Conservation (phyloP, 2,329 filamentous ascomycete species). For the Atkinsonella hypoxylon region DNA sequence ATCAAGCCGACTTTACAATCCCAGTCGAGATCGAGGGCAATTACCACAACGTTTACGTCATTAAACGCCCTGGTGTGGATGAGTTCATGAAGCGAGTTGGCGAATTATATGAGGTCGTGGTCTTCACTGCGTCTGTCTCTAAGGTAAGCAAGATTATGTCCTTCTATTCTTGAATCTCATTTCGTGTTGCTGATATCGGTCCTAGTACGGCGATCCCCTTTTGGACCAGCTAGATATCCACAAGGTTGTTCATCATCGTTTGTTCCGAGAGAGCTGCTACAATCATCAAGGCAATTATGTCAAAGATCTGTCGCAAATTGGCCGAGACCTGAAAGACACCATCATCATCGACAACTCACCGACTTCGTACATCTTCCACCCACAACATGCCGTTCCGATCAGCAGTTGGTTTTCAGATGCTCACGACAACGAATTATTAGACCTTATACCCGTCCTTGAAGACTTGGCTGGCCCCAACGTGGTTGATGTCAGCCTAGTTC, state of each 20-base stretch:
- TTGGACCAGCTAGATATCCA: constrained; percentile 96
- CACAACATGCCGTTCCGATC: constrained; percentile 95
- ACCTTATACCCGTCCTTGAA: constrained; percentile 95
- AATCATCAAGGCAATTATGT: constrained; percentile 99
- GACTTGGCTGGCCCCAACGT: constrained; percentile 84
- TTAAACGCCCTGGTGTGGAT: constrained; percentile 96
- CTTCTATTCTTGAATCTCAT: constrained; percentile 7
- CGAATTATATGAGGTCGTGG: constrained; percentile 94
- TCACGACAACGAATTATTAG: constrained; percentile 95
- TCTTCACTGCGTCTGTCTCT: constrained; percentile 96
- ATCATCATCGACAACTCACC: constrained; percentile 99
- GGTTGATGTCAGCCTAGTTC: constrained; percentile 89
- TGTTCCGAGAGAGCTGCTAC: constrained; percentile 98
- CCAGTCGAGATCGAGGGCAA: constrained; percentile 98
- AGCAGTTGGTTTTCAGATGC: constrained; percentile 99
- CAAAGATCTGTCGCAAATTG: constrained; percentile 96
- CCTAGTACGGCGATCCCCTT: constrained; percentile 85
- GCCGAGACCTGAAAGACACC: constrained; percentile 87
- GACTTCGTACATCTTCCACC: constrained; percentile 98
- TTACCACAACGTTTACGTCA: constrained; percentile 98
- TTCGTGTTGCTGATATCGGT: constrained; percentile 6
- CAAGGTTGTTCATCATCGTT: constrained; percentile 84
- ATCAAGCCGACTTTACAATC: constrained; percentile 97
- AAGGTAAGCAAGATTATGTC: constrained; percentile 47
- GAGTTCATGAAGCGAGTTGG: constrained; percentile 98